phyloP scores from a whole-genome alignment of 495 filamentous ascomycete genomes.

The Sordaria brevicollis region DNA sequence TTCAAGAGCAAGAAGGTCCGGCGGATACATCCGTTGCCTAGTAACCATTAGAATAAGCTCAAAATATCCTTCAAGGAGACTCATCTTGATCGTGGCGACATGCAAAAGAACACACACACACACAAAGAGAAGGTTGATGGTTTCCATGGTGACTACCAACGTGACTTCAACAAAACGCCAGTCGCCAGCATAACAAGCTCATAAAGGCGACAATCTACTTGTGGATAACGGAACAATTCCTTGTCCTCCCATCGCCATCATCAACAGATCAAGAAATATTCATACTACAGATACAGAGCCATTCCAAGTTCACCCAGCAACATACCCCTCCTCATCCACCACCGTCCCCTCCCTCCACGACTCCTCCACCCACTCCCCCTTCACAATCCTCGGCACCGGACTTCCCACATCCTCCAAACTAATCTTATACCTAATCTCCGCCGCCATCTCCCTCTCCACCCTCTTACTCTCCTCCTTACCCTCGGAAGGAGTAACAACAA shows the following conservation, averaged over 20 bases:
- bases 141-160: not conserved
- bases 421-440: constrained; percentile 32
- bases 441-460: constrained; percentile 24
- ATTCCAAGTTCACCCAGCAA: constrained; percentile 6
- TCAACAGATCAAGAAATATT: not conserved
- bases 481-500: constrained; percentile 29
- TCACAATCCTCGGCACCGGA: constrained; percentile 62
- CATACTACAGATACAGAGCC: not conserved
- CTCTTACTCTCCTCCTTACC: constrained; percentile 13
- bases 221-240: not conserved
- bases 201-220: not conserved
- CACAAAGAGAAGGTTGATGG: not conserved
- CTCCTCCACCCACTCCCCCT: constrained; percentile 60
- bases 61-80: not conserved
- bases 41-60: not conserved
- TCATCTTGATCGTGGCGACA: not conserved
- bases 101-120: not conserved
- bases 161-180: not conserved
- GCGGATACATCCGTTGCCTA: not conserved
- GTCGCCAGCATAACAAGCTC: not conserved
- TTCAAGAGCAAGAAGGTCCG: not conserved
- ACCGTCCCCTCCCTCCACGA: constrained; percentile 71
- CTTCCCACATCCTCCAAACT: constrained; percentile 19
- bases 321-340: constrained; percentile 68
- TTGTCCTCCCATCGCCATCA: not conserved